Evolutionary conservation across 768 basidiomycete genomes (phyloP), one percentile per base, ranked within the genome.

Genomic region (Boletus pseudo-olivaceus): DNA sequence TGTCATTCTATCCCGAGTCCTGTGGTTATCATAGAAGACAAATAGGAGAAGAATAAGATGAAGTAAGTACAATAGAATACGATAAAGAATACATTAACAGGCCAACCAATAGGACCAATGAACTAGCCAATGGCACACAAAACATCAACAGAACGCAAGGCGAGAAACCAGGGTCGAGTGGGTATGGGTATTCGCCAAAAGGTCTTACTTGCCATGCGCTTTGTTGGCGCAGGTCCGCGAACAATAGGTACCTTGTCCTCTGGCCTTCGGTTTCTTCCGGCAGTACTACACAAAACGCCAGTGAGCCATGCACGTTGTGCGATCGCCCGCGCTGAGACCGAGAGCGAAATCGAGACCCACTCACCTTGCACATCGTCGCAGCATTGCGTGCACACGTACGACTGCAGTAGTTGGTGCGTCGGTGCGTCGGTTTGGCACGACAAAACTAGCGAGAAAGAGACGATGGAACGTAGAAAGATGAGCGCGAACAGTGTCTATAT

Each of bases 341-440:
- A 42, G 11, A 47, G 19, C 5, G 32, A 46, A 15, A 43, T 12
- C 12, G 6, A 17, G 4, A 27, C 14, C 5, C 1, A 33, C 58
- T 26, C 20, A 62, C 67, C 27, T 71, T 67, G 52, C 69, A 71
- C 45, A 49, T 57, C 35, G 40, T 47, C 12, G 60, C 62, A 19
- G 82, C 82, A 37, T 70, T 59, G 8, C 75, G 69, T 17, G 81
- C 83, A 63, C 84, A 86, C 44, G 74, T 77, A 70, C 81, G 83
- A 56, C 84, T 80, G 59, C 85, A 86, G 57, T 76, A 86, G 26
- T 78, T 77, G 59, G 80, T 80, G 49, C 75, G 76, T 56, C 74
- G 77, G 57, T 76, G 76, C 58, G 82, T 80, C 0, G 82, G 82
- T 57, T 80, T 83, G 63, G 77, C 75, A 58, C 78, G 78, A 62